Percentiles rank a stretch among this genome's conserved stretches.
Conservation (phyloP, 768 basidiomycete species). For the Calocera viscosa region DNA sequence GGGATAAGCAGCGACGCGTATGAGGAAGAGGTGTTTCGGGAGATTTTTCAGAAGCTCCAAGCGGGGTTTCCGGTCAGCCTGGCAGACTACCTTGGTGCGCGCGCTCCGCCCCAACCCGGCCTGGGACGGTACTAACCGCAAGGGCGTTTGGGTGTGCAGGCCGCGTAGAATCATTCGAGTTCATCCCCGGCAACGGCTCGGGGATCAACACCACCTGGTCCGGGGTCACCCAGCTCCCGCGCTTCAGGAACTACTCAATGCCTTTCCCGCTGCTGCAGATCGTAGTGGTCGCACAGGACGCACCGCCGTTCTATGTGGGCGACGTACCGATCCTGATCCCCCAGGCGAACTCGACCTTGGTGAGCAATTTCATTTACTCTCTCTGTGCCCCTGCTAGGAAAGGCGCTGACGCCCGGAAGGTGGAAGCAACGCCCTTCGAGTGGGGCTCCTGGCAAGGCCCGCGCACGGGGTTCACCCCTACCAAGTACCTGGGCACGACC, state of each 20-base stretch:
- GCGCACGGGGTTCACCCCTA: slow-evolving; percentile 35
- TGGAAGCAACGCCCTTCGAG: slow-evolving; percentile 23
- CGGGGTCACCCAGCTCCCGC: slow-evolving; percentile 21
- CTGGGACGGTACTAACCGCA: neutral
- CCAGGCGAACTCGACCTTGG: slow-evolving; percentile 28
- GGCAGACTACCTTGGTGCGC: slow-evolving; percentile 19
- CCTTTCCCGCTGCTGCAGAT: neutral
- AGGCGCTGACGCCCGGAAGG: neutral
- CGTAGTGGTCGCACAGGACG: neutral
- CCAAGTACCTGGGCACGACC: slow-evolving; percentile 35
- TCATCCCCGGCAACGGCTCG: slow-evolving; percentile 26
- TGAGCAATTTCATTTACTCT: slow-evolving; percentile 12
- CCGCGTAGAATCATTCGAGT: neutral
- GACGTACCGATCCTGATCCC: neutral
- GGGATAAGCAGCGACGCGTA: slow-evolving; percentile 19
- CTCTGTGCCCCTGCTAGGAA: neutral
- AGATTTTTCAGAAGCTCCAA: slow-evolving; percentile 25
- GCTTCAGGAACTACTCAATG: neutral
- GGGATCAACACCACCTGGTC: slow-evolving; percentile 19
- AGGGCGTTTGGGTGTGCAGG: neutral
- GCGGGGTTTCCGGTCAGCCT: slow-evolving; percentile 26
- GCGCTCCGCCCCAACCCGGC: neutral
- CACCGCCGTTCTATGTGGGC: neutral
- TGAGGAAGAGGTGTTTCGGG: slow-evolving; percentile 18
- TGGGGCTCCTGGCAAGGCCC: slow-evolving; percentile 35